phyloP scores from a whole-genome alignment of 331 rosid genomes.

The Saraca asoca region DNA sequence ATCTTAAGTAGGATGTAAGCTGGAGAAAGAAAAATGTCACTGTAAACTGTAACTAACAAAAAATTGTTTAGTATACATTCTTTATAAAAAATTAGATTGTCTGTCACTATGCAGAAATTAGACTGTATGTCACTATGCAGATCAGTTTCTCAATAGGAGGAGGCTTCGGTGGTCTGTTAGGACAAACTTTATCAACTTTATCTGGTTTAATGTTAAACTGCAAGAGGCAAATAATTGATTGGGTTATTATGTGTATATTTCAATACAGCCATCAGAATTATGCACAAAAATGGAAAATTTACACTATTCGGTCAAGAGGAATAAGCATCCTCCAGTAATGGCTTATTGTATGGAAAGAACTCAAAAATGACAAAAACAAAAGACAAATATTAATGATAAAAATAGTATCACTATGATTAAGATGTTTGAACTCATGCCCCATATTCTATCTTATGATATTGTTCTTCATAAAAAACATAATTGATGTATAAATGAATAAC shows the following conservation, averaged over 20 bases:
- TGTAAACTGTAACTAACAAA: conserved; percentile 26
- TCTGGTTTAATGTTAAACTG: conserved; percentile 63
- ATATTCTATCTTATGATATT: no score
- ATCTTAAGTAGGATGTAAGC: conserved; percentile 4
- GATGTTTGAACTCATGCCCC: no score
- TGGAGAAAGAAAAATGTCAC: conserved; percentile 26
- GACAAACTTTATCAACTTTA: conserved; percentile 62
- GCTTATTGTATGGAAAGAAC: no score
- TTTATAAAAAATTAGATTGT: conserved; percentile 22
- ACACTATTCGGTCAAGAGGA: no score
- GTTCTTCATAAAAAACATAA: no score
- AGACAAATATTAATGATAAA: no score
- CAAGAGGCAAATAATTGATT: conserved; percentile 33
- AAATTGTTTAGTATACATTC: conserved; percentile 29
- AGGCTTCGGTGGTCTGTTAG: conserved; percentile 63
- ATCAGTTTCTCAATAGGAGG: conserved; percentile 50
- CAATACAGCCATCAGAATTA: no score
- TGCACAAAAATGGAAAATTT: conserved; percentile 10
- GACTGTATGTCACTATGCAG: conserved; percentile 45
- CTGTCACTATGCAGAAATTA: conserved; percentile 60
- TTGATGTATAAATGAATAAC: no score
- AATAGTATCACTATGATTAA: no score
- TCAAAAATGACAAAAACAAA: no score
- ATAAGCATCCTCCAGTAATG: no score
- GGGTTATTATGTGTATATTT: conserved; percentile 16